phyloP scores from a whole-genome alignment of 2,329 filamentous ascomycete species.

The Diplocarpon rosae region DNA sequence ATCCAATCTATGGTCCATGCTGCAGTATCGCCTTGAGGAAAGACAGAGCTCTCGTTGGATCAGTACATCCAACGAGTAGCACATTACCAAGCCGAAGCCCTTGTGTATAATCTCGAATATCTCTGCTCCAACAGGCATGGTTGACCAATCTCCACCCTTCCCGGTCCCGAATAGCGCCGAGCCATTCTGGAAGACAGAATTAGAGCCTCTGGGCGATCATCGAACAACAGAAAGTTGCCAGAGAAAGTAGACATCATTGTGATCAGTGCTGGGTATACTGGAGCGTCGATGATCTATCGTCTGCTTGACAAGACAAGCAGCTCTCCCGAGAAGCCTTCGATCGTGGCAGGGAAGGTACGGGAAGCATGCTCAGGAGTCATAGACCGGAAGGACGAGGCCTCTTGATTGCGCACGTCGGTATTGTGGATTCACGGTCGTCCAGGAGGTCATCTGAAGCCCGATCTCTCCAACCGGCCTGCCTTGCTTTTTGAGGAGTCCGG shows the following conservation, averaged over 20 bases:
- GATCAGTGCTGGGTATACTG: conserved; percentile 16
- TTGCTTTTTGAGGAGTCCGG: conserved; percentile 23
- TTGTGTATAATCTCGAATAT: no score
- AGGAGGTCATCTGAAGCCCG: conserved; percentile 33
- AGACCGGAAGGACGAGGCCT: conserved; percentile 15
- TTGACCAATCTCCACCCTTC: not conserved
- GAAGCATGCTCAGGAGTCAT: conserved; percentile 28
- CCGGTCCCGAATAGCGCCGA: not conserved
- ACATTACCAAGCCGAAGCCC: no score
- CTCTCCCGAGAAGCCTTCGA: conserved; percentile 17
- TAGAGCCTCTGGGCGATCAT: conserved; percentile 10
- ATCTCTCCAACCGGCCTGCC: conserved; percentile 21
- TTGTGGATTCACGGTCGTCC: conserved; percentile 23
- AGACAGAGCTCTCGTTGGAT: no score
- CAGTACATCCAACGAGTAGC: no score
- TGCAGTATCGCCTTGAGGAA: no score
- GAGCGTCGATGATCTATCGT: conserved; percentile 16
- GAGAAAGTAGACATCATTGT: conserved; percentile 15
- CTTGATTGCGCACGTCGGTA: no score
- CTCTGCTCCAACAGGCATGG: no score
- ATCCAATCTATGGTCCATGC: no score
- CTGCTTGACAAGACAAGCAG: conserved; percentile 21
- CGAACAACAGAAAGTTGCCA: conserved; percentile 11
- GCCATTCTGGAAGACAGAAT: conserved; percentile 14
- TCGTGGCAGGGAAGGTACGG: conserved; percentile 33